phyloP scores from a whole-genome alignment of 768 basidiomycete species.

The Leccinum uliginosum region DNA sequence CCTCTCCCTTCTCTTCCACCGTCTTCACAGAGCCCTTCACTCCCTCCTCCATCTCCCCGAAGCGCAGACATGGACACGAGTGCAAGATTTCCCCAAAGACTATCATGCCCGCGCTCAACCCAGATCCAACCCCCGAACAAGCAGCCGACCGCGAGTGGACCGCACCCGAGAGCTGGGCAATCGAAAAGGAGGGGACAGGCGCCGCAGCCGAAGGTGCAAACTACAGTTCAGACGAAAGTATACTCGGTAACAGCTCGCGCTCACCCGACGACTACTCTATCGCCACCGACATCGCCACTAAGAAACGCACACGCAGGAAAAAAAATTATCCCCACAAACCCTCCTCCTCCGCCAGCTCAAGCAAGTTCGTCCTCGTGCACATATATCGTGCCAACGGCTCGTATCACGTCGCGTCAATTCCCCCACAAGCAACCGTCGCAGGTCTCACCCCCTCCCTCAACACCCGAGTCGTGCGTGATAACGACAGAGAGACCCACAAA shows the following conservation, averaged over 20 bases:
- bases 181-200: slow-evolving; percentile 46
- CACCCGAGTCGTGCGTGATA: slow-evolving; percentile 46
- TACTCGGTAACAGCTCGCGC: slow-evolving; percentile 16
- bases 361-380: slow-evolving; percentile 53
- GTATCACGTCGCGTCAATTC: slow-evolving; percentile 66
- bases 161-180: slow-evolving; percentile 76
- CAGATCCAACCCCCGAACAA: slow-evolving; percentile 4
- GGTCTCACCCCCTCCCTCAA: slow-evolving; percentile 62
- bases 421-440: slow-evolving; percentile 60
- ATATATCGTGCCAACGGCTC: slow-evolving; percentile 73
- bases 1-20: slow-evolving; percentile 26
- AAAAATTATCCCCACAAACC: slow-evolving; percentile 17
- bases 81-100: slow-evolving; percentile 55
- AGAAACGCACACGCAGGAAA: slow-evolving; percentile 26
- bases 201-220: slow-evolving; percentile 33
- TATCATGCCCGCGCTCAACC: slow-evolving; percentile 7
- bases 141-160: slow-evolving; percentile 46
- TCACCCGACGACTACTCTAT: slow-evolving; percentile 12
- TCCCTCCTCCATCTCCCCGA: slow-evolving; percentile 12
- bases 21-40: slow-evolving; percentile 38
- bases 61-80: slow-evolving; percentile 25
- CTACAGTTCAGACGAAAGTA: slow-evolving; percentile 37
- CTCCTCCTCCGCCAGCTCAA: slow-evolving; percentile 9
- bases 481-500: slow-evolving; percentile 57
- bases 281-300: slow-evolving; percentile 8